Percentiles rank a stretch among this genome's conserved stretches.
Evolutionary conservation across 1,139 yeast genomes (phyloP).

Genomic region (Zygoascus meyerae): DNA sequence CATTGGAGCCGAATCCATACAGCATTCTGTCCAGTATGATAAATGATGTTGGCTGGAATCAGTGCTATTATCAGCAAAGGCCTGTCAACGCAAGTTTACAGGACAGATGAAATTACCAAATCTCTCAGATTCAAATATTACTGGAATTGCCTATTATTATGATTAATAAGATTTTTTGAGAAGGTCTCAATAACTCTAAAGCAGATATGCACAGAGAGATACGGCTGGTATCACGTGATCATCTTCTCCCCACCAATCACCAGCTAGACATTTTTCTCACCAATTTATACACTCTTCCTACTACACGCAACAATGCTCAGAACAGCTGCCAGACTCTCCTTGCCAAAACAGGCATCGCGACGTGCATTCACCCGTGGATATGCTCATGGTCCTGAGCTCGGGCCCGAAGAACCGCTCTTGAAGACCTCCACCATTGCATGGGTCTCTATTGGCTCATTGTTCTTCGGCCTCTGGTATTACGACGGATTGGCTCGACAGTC

Average conservation of each 20-base stretch:
- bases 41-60: neutral
- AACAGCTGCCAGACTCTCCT: neutral
- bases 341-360: constrained; percentile 4
- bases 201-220: no score
- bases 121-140: no score
- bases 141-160: no score
- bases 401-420: constrained; percentile 11
- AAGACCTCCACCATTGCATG: constrained; percentile 21
- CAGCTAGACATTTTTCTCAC: constrained; percentile 3
- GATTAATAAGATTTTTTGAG: no score
- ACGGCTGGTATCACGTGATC: no score
- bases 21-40: constrained; percentile 21
- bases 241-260: constrained; percentile 1
- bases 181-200: no score
- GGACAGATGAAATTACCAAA: no score
- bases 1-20: constrained; percentile 77
- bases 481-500: constrained; percentile 16
- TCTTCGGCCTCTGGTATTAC: constrained; percentile 24
- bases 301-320: neutral
- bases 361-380: constrained; percentile 4
- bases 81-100: no score
- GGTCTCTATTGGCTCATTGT: constrained; percentile 21
- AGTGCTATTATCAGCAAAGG: no score
- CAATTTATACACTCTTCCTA: neutral
- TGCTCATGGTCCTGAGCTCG: constrained; percentile 10